Base-by-base conservation (phyloP, 352 stramenopile species). In the Sclerospora graminicola region DNA sequence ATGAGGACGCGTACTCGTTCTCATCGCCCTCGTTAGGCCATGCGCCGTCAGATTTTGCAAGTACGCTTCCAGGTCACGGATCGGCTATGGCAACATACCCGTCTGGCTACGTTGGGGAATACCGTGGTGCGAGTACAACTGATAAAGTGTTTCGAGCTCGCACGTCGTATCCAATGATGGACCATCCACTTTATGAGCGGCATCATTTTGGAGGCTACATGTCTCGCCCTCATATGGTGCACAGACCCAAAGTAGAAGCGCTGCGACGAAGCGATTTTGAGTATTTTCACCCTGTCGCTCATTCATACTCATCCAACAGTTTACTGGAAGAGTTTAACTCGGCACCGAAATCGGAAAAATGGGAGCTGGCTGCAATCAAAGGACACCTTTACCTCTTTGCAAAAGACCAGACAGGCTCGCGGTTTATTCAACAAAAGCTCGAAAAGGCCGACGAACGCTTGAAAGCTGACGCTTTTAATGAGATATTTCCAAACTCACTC, bases 381-480 rank as follows among this genome's bases (percentile, higher is more conserved):
- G 84, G 84, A 2, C 82, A 95, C 54, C 54, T 95, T 14, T 61
- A 89, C 13, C 47, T 87, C 51, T 94, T 95, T 41, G 77, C 84
- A 6, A 82, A 84, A 38, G 84, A 95, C 45, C 79, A 93, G 51
- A 66, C 68, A 36, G 84, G 84, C 0, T 90, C 74, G 16, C 66
- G 84, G 7, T 93, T 94, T 35, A 93, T 95, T 41, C 84, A 95
- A 39, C 82, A 85, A 36, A 85, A 89, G 47, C 54, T 95, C 21
- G 84, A 95, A 45, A 88, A 82, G 33, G 84, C 82, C 0, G 75
- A 85, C 21, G 72, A 92, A 8, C 60, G 69, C 13, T 48, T 63
- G 19, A 88, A 88, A 43, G 48, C 78, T 13, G 65, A 84, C 1
- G 75, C 82, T 6, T 94, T 95, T 43, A 69, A 71, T 27, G 84